Base-by-base conservation (phyloP, 805 yeast species). In the Lipomyces lipofer region DNA sequence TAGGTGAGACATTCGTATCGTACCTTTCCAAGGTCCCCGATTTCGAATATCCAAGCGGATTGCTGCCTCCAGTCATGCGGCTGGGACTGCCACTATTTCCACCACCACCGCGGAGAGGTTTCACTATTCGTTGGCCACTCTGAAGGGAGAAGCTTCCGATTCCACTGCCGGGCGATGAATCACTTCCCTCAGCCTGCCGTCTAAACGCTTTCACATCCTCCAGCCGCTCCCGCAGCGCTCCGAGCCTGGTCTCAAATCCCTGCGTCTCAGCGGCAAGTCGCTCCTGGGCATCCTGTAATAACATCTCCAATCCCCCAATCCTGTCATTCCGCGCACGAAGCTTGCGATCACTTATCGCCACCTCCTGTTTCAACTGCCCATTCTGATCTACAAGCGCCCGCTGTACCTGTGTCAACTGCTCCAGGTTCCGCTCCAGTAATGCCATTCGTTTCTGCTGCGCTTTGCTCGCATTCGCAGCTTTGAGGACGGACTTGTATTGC, bases 351-450 rank as follows among this genome's bases (percentile, higher is more conserved):
- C 81, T 73, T 3, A 82, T 72, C 25, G 73, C 73, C 17, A 84
- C 71, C 60, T 85, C 88, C 60, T 76, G 80, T 47, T 79, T 74
- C 30, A 86, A 69, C 47, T 78, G 73, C 28, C 75, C 69, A 65
- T 86, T 86, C 64, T 83, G 84, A n/a, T 74, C 68, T 56, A 83
- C 85, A 29, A 84, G 77, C 56, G 85, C 86, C 47, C 75, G 75
- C 51, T 85, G 75, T 52, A 83, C 83, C n/a, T 71, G 73, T 17
- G 79, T 75, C 57, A 86, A 75, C 56, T 77, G 83, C 42, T 77
- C 78, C 17, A 86, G 69, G 1, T 88, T 76, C 45, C 76, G 75
- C 62, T 84, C 88, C 49, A 86, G 67, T 9, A 79, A 76, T 44
- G 76, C 73, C 27, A 82, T 66, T 60, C 79, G 79, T 59, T 78